phyloP scores from a whole-genome alignment of 441 rosid genomes.

The Brassica hybrid region DNA sequence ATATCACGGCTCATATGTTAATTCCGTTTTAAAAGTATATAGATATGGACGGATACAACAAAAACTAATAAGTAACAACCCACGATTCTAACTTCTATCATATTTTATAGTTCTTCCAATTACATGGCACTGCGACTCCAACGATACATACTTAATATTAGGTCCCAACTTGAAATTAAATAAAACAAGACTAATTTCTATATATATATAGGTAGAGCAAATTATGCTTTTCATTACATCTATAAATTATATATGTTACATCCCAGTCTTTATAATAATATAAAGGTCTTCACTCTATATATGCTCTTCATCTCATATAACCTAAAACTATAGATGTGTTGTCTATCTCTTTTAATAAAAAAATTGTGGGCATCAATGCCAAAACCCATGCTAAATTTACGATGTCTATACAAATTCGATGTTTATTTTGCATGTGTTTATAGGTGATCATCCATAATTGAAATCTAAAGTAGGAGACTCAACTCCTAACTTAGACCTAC shows the following conservation, averaged over 20 bases:
- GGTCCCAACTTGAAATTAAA: slow-evolving; percentile 11
- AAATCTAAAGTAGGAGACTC: not conserved
- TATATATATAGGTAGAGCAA: not conserved
- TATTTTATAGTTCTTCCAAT: slow-evolving; percentile 28
- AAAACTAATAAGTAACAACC: slow-evolving; percentile 13
- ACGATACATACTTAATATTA: slow-evolving; percentile 10
- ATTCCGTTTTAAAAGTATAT: slow-evolving; percentile 18
- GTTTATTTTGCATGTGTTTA: not conserved
- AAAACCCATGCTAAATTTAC: not conserved
- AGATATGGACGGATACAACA: slow-evolving; percentile 12
- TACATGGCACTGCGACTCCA: slow-evolving; percentile 26
- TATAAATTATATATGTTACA: slow-evolving; percentile 16
- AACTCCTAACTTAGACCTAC: slow-evolving; percentile 2
- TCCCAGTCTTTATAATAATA: not conserved
- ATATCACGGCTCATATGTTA: slow-evolving; percentile 34
- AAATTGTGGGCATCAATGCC: not conserved
- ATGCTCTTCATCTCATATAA: not conserved
- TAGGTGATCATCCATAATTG: not conserved
- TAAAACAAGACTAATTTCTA: not conserved
- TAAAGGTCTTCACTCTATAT: not conserved
- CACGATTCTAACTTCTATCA: slow-evolving; percentile 32
- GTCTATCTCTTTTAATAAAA: not conserved
- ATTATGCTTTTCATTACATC: slow-evolving; percentile 3
- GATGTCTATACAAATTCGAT: not conserved
- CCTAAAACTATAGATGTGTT: not conserved